A percentile compares a stretch with the other conserved stretches of the same genome.
These are phyloP conservation scores for Penicillium sp. DNA, from an alignment of 2,329 filamentous ascomycete genomes.

Conservation along the genomic window DNA sequence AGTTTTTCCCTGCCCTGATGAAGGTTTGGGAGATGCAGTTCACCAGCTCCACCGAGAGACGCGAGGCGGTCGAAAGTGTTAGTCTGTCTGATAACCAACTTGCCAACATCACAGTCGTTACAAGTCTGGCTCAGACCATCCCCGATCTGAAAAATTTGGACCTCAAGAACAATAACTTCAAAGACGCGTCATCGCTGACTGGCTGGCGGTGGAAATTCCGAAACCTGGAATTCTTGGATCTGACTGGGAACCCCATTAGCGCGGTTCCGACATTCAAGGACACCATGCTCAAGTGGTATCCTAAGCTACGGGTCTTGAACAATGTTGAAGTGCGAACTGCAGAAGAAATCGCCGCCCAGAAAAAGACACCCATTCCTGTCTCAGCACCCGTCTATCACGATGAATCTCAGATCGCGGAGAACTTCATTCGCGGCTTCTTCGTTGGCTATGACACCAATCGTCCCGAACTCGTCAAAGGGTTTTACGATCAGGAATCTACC, in stretches of 20 bases:
- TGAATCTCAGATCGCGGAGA: constrained; percentile 69
- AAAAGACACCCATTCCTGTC: constrained; percentile 60
- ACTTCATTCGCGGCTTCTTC: constrained; percentile 73
- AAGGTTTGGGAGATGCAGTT: constrained; percentile 77
- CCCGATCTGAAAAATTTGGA: constrained; percentile 86
- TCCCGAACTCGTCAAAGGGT: constrained; percentile 58
- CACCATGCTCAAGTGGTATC: constrained; percentile 78
- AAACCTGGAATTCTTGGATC: constrained; percentile 74
- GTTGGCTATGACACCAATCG: constrained; percentile 71
- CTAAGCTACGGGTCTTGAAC: constrained; percentile 74
- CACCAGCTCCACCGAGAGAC: constrained; percentile 67
- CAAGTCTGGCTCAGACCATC: constrained; percentile 72
- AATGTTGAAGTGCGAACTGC: constrained; percentile 69
- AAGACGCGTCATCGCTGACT: constrained; percentile 64
- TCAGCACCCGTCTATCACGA: constrained; percentile 70
- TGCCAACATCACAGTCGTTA: constrained; percentile 68
- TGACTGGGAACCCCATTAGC: constrained; percentile 74
- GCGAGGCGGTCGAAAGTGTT: constrained; percentile 76
- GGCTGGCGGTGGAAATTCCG: constrained; percentile 78
- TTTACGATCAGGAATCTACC: constrained; percentile 72
- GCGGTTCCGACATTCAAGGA: constrained; percentile 59
- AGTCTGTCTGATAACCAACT: constrained; percentile 79
- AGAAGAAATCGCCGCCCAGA: constrained; percentile 62
- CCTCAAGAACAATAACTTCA: constrained; percentile 78
- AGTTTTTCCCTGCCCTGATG: constrained; percentile 92